Base-by-base conservation (phyloP, 2,329 filamentous ascomycete species). In the Sarocladium brachiariae region DNA sequence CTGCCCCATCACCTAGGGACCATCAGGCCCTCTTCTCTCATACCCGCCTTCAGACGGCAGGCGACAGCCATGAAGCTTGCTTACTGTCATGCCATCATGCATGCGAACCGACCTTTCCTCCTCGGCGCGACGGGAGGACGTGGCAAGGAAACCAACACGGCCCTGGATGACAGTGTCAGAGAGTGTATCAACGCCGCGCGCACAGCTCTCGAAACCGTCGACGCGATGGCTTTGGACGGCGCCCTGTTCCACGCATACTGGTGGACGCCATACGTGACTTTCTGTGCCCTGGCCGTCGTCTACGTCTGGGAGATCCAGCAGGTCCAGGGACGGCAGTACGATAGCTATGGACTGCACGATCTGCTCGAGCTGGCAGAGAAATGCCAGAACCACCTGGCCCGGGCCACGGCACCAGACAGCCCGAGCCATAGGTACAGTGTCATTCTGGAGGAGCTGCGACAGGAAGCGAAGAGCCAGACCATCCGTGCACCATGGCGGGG, bases 101-200 rank as follows among this genome's bases (percentile, higher is more conserved):
- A 80, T 23, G 70, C 75, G 11, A 78, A 76, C 51, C 70, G 77
- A 0, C 74, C 74, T 0, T 77, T 81, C 39, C 66, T 82, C 0
- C 65, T 81, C 0, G 67, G 51, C 37, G 64, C 57, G n/a, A 53
- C 57, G 10, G 47, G 27, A 7, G 18, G 16, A n/a, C 10, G n/a
- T 8, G 37, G 41, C 19, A n/a, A 31, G 30, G 43, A 13, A 11
- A 27, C 39, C 27, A 7, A 54, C 48, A 48, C 45, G 10, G 45
- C 45, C n/a, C 33, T 43, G 54, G 16, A 50, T 53, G 23, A 18
- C 47, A 60, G 13, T 55, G 64, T 77, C 0, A 56, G 64, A 0
- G 66, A 71, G 2, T 79, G 76, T 51, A 62, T 80, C 2, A 61
- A 64, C 14, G 74, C 75, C 1, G 75, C 76, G 8, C 67, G 70